Evolutionary conservation across 2,329 filamentous ascomycete species (phyloP).

Genomic region (Diatrype stigma): DNA sequence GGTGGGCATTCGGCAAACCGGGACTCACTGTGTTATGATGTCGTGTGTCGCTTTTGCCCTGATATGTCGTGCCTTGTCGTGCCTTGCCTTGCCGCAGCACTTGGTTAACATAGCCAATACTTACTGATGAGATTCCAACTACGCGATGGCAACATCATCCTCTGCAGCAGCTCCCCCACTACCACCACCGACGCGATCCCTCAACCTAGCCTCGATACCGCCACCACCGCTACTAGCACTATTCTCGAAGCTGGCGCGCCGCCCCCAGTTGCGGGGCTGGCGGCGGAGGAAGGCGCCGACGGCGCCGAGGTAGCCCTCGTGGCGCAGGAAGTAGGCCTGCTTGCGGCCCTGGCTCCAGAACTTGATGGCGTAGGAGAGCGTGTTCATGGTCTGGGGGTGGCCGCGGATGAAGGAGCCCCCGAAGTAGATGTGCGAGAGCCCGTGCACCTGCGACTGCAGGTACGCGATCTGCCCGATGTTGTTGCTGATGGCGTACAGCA

Average conservation of each 20-base stretch:
- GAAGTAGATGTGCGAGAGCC: conserved; percentile 91
- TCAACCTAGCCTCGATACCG: background rate
- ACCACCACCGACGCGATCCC: background rate
- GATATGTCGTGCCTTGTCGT: no score
- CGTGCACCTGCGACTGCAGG: conserved; percentile 93
- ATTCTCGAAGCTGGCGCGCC: conserved; percentile 71
- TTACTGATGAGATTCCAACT: no score
- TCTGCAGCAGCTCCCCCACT: no score
- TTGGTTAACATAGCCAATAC: no score
- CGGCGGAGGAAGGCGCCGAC: conserved; percentile 92
- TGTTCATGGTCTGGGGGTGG: conserved; percentile 97
- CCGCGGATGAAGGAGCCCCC: conserved; percentile 95
- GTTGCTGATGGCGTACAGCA: conserved; percentile 94
- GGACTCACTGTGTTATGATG: no score
- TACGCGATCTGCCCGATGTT: conserved; percentile 98
- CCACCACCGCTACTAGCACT: conserved; percentile 10
- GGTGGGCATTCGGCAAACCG: no score
- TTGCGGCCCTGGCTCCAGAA: conserved; percentile 96
- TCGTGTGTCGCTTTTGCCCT: no score
- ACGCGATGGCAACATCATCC: background rate
- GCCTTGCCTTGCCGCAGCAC: no score
- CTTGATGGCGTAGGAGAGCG: conserved; percentile 90
- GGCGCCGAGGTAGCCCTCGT: conserved; percentile 91
- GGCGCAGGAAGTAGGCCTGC: conserved; percentile 91
- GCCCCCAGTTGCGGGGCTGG: conserved; percentile 87